Evolutionary conservation across 1,284 basidiomycete species (phyloP), one percentile per base, ranked within the genome.

Genomic region (Cryptococcus neoformans): DNA sequence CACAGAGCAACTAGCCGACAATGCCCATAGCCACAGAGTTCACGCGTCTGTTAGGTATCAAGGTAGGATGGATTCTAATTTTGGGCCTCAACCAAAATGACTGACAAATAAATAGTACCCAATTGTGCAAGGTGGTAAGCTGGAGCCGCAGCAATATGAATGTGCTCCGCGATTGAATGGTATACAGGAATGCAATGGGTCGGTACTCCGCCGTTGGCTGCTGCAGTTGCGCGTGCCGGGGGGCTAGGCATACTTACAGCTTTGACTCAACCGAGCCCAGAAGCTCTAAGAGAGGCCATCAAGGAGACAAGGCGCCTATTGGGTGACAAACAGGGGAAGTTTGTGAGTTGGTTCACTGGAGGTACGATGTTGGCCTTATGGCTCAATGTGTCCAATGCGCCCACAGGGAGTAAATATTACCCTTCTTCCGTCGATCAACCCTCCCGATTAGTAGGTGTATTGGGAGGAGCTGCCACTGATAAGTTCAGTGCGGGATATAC

Each of bases 171-270:
- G 35, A 41, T 53, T 17, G 16, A 10, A 9, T 49, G 21, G 12
- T 6, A 3, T 37, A 17, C 28, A 55, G 89, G 89, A 35, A 91
- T 91, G 89, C 89, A 91, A 83, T 91, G 88, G 88, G 76, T 78
- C 46, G 87, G 78, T 51, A 77, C 60, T 5, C 58, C 62, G 51
- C 44, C 54, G 16, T 51, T 62, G 14, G 64, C 59, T 10, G 85
- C 89, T 11, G 92, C 90, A 0, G 87, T 94, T 3, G 90, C 88
- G 16, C 85, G 92, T 57, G 91, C 89, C 0, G 93, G 93, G 6
- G 92, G 87, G 21, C 81, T 95, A 21, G 92, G 91, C 78, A 83
- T 96, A 59, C 79, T 96, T 54, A 96, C 93, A 1, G 93, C 91
- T 1, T 81, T 83, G n/a, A 70, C 92, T 0, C 91, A 96, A 73